Conservation (phyloP, 768 basidiomycete genomes). For the Clathrus columnatus region DNA sequence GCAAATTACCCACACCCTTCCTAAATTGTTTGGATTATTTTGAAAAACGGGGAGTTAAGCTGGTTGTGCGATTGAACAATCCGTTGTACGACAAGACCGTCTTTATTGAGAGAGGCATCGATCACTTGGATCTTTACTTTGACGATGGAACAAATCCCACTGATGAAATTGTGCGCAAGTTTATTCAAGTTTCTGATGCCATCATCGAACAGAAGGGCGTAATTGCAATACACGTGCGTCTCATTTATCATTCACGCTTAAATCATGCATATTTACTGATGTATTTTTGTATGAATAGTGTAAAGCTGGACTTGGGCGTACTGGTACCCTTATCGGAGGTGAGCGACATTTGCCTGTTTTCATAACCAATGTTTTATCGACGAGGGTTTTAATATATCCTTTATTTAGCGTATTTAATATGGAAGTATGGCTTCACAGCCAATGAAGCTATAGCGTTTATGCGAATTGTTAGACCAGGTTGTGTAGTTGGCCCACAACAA, state of each 20-base stretch:
- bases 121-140: constrained; percentile 89
- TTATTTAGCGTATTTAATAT: constrained; percentile 77
- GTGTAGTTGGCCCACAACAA: constrained; percentile 86
- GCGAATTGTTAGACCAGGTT: constrained; percentile 93
- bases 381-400: background rate
- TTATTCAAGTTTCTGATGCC: constrained; percentile 78
- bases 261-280: constrained; percentile 15
- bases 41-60: constrained; percentile 73
- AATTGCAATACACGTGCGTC: constrained; percentile 78
- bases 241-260: constrained; percentile 15
- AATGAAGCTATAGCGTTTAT: constrained; percentile 95
- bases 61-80: constrained; percentile 91
- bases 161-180: constrained; percentile 87
- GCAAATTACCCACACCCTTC: constrained; percentile 72
- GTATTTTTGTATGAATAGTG: constrained; percentile 50
- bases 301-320: constrained; percentile 93
- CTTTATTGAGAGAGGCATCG: constrained; percentile 78
- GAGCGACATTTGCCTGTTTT: constrained; percentile 17
- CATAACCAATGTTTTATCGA: too few relatives aligned
- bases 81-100: constrained; percentile 77
- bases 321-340: constrained; percentile 85
- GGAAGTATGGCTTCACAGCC: constrained; percentile 97
- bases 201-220: constrained; percentile 71
- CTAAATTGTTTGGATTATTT: constrained; percentile 92
- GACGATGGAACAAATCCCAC: constrained; percentile 98